Percentiles rank a stretch among this genome's conserved stretches.
These are phyloP conservation scores for Colletotrichum sp. DNA, from an alignment of 2,329 filamentous ascomycete genomes.

Conservation along the genomic window DNA sequence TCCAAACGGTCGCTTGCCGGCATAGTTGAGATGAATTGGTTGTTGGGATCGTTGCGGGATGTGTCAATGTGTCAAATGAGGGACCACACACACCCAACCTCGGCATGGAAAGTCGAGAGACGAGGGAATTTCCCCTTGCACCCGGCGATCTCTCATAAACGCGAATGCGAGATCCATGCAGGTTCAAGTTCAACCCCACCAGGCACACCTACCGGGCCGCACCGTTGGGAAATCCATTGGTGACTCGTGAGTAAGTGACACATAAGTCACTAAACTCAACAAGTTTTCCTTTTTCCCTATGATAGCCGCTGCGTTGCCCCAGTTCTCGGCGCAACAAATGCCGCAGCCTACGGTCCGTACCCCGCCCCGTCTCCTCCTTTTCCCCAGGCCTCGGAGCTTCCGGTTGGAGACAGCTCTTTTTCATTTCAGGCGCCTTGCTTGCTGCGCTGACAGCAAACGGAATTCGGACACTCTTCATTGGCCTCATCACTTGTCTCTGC, in stretches of 20 bases:
- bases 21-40: background rate
- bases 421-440: background rate
- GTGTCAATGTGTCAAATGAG: background rate
- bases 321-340: constrained; percentile 11
- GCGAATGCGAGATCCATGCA: constrained; percentile 15
- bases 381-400: background rate
- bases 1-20: constrained; percentile 17
- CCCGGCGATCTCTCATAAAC: background rate
- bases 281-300: constrained; percentile 20
- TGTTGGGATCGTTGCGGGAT: background rate
- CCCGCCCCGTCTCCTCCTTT: constrained; percentile 4
- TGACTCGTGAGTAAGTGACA: background rate
- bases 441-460: background rate
- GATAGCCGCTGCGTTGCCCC: constrained; percentile 4
- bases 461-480: background rate
- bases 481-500: background rate
- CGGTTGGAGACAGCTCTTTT: background rate
- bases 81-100: background rate
- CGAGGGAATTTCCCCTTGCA: background rate
- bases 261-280: constrained; percentile 19
- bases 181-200: background rate
- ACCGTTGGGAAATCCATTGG: background rate
- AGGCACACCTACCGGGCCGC: background rate
- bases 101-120: background rate
- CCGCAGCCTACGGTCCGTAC: constrained; percentile 3